Conservation (phyloP, 352 stramenopile genomes). For the Phytopythium montanum region DNA sequence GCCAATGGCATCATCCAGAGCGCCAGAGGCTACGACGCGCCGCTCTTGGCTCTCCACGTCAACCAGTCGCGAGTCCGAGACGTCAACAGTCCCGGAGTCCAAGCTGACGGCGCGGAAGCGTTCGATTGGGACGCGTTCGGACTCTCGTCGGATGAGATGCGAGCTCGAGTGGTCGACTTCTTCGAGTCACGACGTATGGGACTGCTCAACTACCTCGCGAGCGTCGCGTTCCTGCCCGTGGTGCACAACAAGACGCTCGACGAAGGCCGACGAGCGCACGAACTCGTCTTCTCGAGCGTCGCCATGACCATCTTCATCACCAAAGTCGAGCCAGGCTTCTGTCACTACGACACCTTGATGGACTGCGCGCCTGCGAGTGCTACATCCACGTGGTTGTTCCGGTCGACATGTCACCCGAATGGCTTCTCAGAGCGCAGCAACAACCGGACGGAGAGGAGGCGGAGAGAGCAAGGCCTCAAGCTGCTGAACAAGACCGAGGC, state of each 20-base stretch:
- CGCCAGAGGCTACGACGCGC: neutral
- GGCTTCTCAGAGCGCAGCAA: conserved; percentile 8
- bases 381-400: conserved; percentile 5
- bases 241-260: conserved; percentile 1
- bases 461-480: conserved; percentile 4
- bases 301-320: conserved; percentile 9
- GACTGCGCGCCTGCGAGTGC: conserved; percentile 1
- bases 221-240: neutral
- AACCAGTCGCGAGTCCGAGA: neutral
- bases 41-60: neutral
- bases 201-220: conserved; percentile 4
- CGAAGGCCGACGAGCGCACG: conserved; percentile 8
- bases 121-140: conserved; percentile 8
- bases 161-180: conserved; percentile 1
- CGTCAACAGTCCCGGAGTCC: neutral
- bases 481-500: neutral
- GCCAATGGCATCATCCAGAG: neutral
- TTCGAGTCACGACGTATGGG: conserved; percentile 3
- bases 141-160: neutral
- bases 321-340: conserved; percentile 3
- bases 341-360: neutral
- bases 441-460: neutral
- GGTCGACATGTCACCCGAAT: conserved; percentile 1
- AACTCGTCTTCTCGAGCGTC: conserved; percentile 11
- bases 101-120: neutral